phyloP scores from a whole-genome alignment of 1,139 yeast species.

The Hanseniaspora sp. region DNA sequence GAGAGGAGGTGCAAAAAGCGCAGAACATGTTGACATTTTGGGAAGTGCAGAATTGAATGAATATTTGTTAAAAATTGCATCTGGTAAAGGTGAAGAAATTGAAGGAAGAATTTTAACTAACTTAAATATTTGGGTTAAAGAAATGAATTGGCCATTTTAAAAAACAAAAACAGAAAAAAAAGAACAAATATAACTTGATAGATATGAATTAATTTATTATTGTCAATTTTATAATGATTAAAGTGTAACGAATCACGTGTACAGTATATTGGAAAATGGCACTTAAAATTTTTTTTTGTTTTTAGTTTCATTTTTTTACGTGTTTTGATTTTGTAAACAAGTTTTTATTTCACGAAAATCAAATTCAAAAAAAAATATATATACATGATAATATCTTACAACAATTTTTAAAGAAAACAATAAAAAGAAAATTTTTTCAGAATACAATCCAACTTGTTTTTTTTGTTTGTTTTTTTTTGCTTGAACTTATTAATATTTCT shows the following conservation, averaged over 20 bases:
- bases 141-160: slow-evolving; percentile 30
- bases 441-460: no score
- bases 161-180: background rate
- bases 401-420: background rate
- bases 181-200: no score
- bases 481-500: no score
- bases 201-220: no score
- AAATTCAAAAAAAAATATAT: no score
- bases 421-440: background rate
- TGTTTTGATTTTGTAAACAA: slow-evolving; percentile 1
- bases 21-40: slow-evolving; percentile 92
- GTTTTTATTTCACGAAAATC: slow-evolving; percentile 32
- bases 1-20: slow-evolving; percentile 94
- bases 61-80: slow-evolving; percentile 64
- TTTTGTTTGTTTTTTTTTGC: no score
- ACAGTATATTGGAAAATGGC: no score
- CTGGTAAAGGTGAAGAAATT: slow-evolving; percentile 64
- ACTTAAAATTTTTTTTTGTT: no score
- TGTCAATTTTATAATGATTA: no score
- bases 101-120: slow-evolving; percentile 50
- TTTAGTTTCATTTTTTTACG: slow-evolving; percentile 3
- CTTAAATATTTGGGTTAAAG: slow-evolving; percentile 40
- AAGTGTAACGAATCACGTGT: no score
- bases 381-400: no score
- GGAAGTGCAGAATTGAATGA: slow-evolving; percentile 92